phyloP scores from a whole-genome alignment of 345 rosid genomes.

The Lepidium sativum region DNA sequence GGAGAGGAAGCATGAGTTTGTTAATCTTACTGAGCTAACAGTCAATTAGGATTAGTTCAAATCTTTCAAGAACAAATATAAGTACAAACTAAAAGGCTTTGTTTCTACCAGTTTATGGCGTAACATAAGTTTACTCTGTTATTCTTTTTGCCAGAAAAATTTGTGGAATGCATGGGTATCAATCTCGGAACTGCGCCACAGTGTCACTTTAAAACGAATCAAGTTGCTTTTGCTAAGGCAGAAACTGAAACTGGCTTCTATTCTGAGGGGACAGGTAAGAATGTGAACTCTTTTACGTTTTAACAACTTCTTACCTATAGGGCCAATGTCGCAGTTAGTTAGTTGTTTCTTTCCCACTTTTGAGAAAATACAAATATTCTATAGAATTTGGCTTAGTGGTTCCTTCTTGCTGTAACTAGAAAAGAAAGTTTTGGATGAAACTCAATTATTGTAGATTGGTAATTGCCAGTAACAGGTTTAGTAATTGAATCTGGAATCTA shows the following conservation, averaged over 20 bases:
- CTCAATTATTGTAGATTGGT: background rate
- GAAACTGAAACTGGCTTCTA: slow-evolving; percentile 58
- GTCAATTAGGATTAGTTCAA: background rate
- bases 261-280: slow-evolving; percentile 77
- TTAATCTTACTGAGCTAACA: background rate
- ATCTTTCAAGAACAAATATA: slow-evolving; percentile 10
- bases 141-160: slow-evolving; percentile 49
- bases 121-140: background rate
- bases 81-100: background rate
- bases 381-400: slow-evolving; percentile 3
- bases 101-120: background rate
- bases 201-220: slow-evolving; percentile 57
- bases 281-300: background rate
- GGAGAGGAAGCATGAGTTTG: background rate
- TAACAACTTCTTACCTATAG: slow-evolving; percentile 6
- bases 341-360: background rate
- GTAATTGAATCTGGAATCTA: background rate
- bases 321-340: background rate
- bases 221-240: slow-evolving; percentile 72
- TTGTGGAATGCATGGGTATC: slow-evolving; percentile 56
- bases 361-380: background rate
- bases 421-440: background rate
- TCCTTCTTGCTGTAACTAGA: background rate
- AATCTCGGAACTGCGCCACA: slow-evolving; percentile 67
- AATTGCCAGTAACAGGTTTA: background rate